phyloP scores from a whole-genome alignment of 768 basidiomycete genomes.

The Tylopilus vinaceipallidus region DNA sequence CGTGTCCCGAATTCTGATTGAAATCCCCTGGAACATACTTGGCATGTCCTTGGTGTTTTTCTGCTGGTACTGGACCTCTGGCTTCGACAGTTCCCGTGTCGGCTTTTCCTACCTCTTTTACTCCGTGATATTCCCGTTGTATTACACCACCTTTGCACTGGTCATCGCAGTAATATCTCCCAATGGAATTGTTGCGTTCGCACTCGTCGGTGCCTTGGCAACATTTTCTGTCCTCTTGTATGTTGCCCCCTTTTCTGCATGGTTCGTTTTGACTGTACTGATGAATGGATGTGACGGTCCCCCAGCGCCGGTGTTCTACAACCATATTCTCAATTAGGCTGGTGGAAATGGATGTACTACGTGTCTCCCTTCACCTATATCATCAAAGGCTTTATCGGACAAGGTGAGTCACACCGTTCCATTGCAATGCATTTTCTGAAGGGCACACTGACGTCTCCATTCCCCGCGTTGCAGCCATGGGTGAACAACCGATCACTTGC shows the following conservation, averaged over 20 bases:
- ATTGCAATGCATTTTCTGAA: no score
- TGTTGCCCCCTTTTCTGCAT: constrained; percentile 3
- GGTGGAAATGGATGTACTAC: constrained; percentile 38
- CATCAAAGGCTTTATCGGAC: constrained; percentile 40
- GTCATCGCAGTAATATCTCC: constrained; percentile 44
- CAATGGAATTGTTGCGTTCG: constrained; percentile 38
- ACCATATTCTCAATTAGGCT: constrained; percentile 36
- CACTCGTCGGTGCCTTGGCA: constrained; percentile 39
- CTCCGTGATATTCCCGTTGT: constrained; percentile 40
- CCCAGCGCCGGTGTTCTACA: constrained; percentile 48
- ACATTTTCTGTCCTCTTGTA: constrained; percentile 44
- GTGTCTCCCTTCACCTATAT: constrained; percentile 53
- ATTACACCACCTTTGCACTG: constrained; percentile 42
- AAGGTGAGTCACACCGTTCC: constrained; percentile 20
- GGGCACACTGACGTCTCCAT: neutral
- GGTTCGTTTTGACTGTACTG: neutral
- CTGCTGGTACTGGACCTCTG: constrained; percentile 51
- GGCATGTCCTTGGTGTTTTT: constrained; percentile 41
- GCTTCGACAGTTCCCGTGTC: constrained; percentile 35
- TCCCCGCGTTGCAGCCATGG: constrained; percentile 34
- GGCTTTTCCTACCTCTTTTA: constrained; percentile 41
- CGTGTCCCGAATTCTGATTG: constrained; percentile 49
- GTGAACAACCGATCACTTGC: constrained; percentile 45
- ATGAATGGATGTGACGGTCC: neutral
- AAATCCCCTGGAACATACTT: constrained; percentile 44